These are phyloP conservation scores for Ophiosphaerella narmari DNA, from an alignment of 2,329 filamentous ascomycete genomes.

Conservation along the genomic window DNA sequence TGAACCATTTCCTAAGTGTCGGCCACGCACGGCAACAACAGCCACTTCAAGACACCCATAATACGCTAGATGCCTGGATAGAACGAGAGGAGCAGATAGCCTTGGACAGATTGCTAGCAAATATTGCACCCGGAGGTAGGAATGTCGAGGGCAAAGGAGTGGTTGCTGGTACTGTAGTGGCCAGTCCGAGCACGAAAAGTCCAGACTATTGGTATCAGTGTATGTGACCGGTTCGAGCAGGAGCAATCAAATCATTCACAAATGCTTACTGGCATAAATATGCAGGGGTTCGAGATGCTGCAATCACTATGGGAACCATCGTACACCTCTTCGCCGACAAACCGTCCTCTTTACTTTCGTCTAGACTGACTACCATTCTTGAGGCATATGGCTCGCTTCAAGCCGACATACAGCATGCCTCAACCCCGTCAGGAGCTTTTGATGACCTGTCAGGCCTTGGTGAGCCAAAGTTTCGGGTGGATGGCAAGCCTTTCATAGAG, in stretches of 20 bases:
- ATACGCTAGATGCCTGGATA: slow-evolving; percentile 37
- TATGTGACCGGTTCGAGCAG: slow-evolving; percentile 12
- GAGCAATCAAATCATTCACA: neutral
- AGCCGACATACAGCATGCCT: slow-evolving; percentile 44
- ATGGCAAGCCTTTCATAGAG: slow-evolving; percentile 43
- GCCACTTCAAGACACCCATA: slow-evolving; percentile 34
- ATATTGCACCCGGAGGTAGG: slow-evolving; percentile 49
- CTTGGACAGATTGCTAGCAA: slow-evolving; percentile 47
- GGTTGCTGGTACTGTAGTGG: slow-evolving; percentile 48
- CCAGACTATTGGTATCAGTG: slow-evolving; percentile 55
- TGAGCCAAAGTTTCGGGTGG: slow-evolving; percentile 50
- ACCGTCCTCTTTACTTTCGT: slow-evolving; percentile 30
- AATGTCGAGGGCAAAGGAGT: slow-evolving; percentile 43
- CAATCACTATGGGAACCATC: slow-evolving; percentile 49
- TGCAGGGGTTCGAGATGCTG: slow-evolving; percentile 51
- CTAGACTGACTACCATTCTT: slow-evolving; percentile 35
- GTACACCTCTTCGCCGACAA: slow-evolving; percentile 47
- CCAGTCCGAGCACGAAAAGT: slow-evolving; percentile 47
- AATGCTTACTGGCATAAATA: neutral
- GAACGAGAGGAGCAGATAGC: slow-evolving; percentile 42
- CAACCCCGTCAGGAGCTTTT: slow-evolving; percentile 46
- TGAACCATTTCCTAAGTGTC: slow-evolving; percentile 20
- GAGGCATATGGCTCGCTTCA: slow-evolving; percentile 42
- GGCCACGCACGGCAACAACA: slow-evolving; percentile 27
- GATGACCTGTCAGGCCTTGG: slow-evolving; percentile 46